Base-by-base conservation (phyloP, 192 early-diverging fungal genomes). In the Backusella tuberculispora region DNA sequence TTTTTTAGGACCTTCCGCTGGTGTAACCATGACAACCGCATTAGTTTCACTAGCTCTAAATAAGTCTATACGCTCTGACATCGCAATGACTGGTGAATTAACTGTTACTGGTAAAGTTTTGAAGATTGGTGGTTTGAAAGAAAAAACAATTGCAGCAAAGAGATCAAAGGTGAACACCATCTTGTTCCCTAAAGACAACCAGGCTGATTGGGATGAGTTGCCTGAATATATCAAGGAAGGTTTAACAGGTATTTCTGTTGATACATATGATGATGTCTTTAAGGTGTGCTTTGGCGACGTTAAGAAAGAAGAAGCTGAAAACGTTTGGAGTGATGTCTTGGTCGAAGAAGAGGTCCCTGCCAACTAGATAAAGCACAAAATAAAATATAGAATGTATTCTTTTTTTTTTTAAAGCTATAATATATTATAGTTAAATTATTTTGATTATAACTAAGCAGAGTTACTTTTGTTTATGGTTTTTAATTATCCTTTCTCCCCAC, bases 21-120 rank as follows among this genome's bases (percentile, higher is more conserved):
- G 97, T 64, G 86, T 92, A 26, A 99, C 97, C 4, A 99, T 99
- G 94, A 90, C 96, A 29, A 97, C 97, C 9, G 92, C 98, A 6
- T 84, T 99, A 21, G 78, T 99, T 68, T 98, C 97, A 14, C 83
- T 99, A 71, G 96, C 96, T 2, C 83, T 97, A n/a, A 87, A 92
- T 76, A 87, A 86, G 60, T 88, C 95, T 1, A 75, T 97, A 4
- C 81, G 88, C 17, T 88, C 89, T 37, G 90, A 95, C 38, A 91
- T 97, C 43, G 95, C 98, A 44, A 99, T 99, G 98, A 99, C 98
- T 3, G 98, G 98, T 73, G 98, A 99, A 85, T 84, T 99, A 53
- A 99, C 98, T 7, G 84, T 99, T 70, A 98, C 98, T 0, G 98
- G 98, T 41, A 97, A 97, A 73, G 92, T 99, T 41, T 88, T 99